Conservation (phyloP, 1,284 basidiomycete genomes). For the Paramarasmius palmivorus region DNA sequence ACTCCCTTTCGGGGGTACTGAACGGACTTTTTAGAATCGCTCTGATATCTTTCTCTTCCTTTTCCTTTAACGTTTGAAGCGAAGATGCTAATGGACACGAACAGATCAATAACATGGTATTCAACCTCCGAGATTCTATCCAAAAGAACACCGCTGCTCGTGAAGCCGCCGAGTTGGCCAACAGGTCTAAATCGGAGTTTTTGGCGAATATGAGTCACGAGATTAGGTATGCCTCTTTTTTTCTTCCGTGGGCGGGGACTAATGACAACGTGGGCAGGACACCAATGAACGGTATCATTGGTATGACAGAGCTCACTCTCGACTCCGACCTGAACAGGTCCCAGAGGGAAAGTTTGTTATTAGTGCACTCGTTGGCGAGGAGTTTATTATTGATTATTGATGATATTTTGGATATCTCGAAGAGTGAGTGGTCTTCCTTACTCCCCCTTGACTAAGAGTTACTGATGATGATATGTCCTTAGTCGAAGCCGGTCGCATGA, state of each 20-base stretch:
- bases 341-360: slow-evolving; percentile 92
- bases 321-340: slow-evolving; percentile 89
- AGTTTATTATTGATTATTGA: slow-evolving; percentile 97
- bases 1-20: no score
- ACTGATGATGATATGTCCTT: slow-evolving; percentile 11
- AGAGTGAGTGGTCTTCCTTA: slow-evolving; percentile 65
- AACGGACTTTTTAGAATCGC: no score
- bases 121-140: slow-evolving; percentile 94
- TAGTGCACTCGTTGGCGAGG: slow-evolving; percentile 93
- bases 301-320: slow-evolving; percentile 97
- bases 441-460: slow-evolving; percentile 10
- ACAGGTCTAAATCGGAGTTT: slow-evolving; percentile 97
- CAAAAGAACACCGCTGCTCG: slow-evolving; percentile 99
- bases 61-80: no score
- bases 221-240: slow-evolving; percentile 61
- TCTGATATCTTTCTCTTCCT: no score
- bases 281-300: slow-evolving; percentile 99
- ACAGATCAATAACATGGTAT: slow-evolving; percentile 96
- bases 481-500: slow-evolving; percentile 99
- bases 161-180: slow-evolving; percentile 96
- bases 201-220: slow-evolving; percentile 98
- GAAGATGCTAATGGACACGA: no score
- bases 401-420: slow-evolving; percentile 97
- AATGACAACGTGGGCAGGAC: slow-evolving; percentile 55
- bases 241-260: slow-evolving; percentile 7